These are phyloP conservation scores for Neonectria coccinea DNA, from an alignment of 2,329 filamentous ascomycete genomes.

Conservation along the genomic window DNA sequence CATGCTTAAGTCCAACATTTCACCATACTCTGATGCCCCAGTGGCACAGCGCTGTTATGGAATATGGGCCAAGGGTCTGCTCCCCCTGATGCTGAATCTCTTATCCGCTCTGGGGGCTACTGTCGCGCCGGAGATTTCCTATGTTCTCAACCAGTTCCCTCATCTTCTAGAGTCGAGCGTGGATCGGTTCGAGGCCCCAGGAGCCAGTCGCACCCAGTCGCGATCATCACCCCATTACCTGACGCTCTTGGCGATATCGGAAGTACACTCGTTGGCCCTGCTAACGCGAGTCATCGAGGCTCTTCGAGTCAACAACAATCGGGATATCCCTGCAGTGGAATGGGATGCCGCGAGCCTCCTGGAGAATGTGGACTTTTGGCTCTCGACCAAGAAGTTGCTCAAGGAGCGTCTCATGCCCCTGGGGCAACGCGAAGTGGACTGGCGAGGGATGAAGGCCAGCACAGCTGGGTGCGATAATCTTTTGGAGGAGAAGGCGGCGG, in stretches of 20 bases:
- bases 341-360: conserved; percentile 80
- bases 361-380: conserved; percentile 87
- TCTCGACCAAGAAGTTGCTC: conserved; percentile 76
- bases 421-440: conserved; percentile 77
- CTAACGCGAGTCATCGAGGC: conserved; percentile 78
- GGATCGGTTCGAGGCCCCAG: conserved; percentile 74
- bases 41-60: conserved; percentile 80
- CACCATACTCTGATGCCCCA: conserved; percentile 80
- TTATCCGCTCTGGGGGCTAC: conserved; percentile 83
- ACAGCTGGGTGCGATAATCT: conserved; percentile 65
- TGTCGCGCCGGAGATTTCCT: conserved; percentile 84
- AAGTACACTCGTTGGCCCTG: conserved; percentile 83
- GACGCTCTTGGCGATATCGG: conserved; percentile 78
- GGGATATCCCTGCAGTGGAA: conserved; percentile 77
- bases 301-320: conserved; percentile 73
- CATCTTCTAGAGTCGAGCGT: conserved; percentile 79
- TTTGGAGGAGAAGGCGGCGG: conserved; percentile 81
- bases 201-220: conserved; percentile 64
- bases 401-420: conserved; percentile 79
- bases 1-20: conserved; percentile 77
- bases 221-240: conserved; percentile 70
- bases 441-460: conserved; percentile 59
- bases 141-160: conserved; percentile 91
- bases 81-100: conserved; percentile 90
- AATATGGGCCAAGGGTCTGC: conserved; percentile 89